These are phyloP conservation scores for Kurtzmaniella quercitrusa DNA, from an alignment of 1,139 yeast genomes.

Conservation along the genomic window DNA sequence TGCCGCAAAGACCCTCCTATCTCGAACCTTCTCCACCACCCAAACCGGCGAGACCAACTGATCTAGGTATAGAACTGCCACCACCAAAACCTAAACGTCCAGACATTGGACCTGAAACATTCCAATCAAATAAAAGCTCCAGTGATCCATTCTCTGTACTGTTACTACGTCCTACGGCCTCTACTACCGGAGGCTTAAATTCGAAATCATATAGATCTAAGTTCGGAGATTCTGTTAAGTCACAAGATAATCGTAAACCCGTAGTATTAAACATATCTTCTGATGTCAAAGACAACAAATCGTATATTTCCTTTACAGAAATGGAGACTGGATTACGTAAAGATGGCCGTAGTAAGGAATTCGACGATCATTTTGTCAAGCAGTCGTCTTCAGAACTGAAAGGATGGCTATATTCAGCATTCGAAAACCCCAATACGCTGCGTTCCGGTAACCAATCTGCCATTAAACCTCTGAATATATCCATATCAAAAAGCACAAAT, in stretches of 20 bases:
- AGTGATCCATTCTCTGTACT: neutral
- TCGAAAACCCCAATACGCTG: slow-evolving; percentile 11
- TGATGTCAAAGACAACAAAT: neutral
- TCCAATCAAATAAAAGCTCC: slow-evolving; percentile 5
- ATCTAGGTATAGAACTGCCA: slow-evolving; percentile 5
- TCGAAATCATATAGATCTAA: slow-evolving; percentile 5
- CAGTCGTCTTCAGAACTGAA: neutral
- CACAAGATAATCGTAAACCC: neutral
- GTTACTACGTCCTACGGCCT: slow-evolving; percentile 6
- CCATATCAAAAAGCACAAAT: slow-evolving; percentile 1
- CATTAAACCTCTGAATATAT: slow-evolving; percentile 7
- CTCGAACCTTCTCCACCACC: slow-evolving; percentile 4
- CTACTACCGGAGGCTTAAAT: slow-evolving; percentile 13
- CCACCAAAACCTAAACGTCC: slow-evolving; percentile 9
- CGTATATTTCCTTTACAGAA: slow-evolving; percentile 18
- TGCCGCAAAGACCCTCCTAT: slow-evolving; percentile 7
- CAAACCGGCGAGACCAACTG: slow-evolving; percentile 5
- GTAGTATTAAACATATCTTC: slow-evolving; percentile 3
- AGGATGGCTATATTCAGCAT: slow-evolving; percentile 17
- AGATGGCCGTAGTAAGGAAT: slow-evolving; percentile 2
- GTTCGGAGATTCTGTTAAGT: neutral
- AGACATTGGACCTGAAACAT: slow-evolving; percentile 6
- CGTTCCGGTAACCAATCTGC: slow-evolving; percentile 9
- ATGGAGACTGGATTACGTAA: slow-evolving; percentile 16
- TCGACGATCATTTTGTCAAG: neutral